Percentiles rank a stretch among this genome's conserved stretches.
These are phyloP conservation scores for Polytrichum commune DNA, from an alignment of 225 moss, liverwort and hornwort species.

Conservation along the genomic window DNA sequence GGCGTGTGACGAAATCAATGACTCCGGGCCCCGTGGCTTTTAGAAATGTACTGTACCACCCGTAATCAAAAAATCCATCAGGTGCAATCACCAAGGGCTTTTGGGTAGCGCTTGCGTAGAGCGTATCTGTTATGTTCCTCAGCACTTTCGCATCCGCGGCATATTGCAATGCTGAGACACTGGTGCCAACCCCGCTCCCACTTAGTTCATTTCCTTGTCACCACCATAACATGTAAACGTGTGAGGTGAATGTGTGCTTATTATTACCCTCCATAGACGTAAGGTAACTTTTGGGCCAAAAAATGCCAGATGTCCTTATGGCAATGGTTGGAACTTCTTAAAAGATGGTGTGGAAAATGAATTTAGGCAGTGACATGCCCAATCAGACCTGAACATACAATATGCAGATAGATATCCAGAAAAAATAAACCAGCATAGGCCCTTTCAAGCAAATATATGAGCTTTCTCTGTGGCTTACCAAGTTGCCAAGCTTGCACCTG, in stretches of 20 bases:
- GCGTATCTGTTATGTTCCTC: slow-evolving; percentile 16
- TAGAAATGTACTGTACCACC: slow-evolving; percentile 20
- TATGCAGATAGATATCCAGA: too few relatives aligned
- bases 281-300: too few relatives aligned
- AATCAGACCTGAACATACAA: too few relatives aligned
- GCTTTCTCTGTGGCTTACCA: slow-evolving; percentile 6
- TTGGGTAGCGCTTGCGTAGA: slow-evolving; percentile 17
- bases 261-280: too few relatives aligned
- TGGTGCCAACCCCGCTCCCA: slow-evolving; percentile 19
- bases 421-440: not conserved
- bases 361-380: too few relatives aligned
- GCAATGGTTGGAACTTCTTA: too few relatives aligned
- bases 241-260: not conserved
- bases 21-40: slow-evolving; percentile 29
- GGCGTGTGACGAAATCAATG: slow-evolving; percentile 49
- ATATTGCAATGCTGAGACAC: slow-evolving; percentile 26
- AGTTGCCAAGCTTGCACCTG: slow-evolving; percentile 22
- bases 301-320: too few relatives aligned
- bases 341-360: too few relatives aligned
- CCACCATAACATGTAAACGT: not conserved
- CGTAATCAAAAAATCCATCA: slow-evolving; percentile 33
- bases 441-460: not conserved
- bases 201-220: slow-evolving; percentile 57
- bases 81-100: slow-evolving; percentile 48
- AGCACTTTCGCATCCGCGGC: slow-evolving; percentile 33